Percentiles rank a stretch among this genome's conserved stretches.
phyloP scores from a whole-genome alignment of 306 rosid species.

The Clitoria ternatea region DNA sequence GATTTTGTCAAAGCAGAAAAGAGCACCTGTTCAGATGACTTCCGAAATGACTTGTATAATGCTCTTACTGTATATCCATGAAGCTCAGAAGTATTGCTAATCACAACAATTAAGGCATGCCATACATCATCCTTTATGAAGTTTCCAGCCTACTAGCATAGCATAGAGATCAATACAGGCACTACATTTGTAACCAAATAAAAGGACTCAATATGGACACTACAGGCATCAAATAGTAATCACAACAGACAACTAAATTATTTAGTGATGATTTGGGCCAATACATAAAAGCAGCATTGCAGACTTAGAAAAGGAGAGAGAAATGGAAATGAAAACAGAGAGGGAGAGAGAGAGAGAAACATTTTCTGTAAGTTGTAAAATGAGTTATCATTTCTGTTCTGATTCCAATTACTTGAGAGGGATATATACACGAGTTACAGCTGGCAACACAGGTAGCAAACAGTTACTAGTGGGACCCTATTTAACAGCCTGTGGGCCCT shows the following conservation, averaged over 20 bases:
- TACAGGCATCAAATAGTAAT: neutral
- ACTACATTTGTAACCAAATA: neutral
- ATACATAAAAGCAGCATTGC: neutral
- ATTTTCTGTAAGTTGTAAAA: no score
- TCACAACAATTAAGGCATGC: neutral
- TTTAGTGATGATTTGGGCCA: neutral
- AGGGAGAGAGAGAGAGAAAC: no score
- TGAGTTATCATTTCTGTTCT: no score
- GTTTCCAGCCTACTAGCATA: slow-evolving; percentile 6
- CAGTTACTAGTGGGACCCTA: no score
- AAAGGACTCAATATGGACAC: neutral
- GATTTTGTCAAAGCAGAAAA: neutral
- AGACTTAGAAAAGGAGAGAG: no score
- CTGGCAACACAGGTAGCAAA: no score
- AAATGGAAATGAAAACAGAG: no score
- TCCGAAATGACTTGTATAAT: neutral
- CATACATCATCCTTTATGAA: neutral
- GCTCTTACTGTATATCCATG: slow-evolving; percentile 1
- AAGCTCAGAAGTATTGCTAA: slow-evolving; percentile 4
- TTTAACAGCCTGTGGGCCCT: no score
- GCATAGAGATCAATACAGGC: neutral
- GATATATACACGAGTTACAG: no score
- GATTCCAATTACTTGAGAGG: no score
- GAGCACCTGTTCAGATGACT: neutral
- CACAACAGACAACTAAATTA: neutral